Evolutionary conservation across 306 rosid genomes (phyloP).

Genomic region (apple (Malus domestica)): ASM211411v1 NC_041800.1:18940233-18940732

Average conservation of each 20-base stretch:
- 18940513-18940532: not conserved
- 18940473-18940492: conserved; percentile 63
- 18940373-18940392: too few species aligned
- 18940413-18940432: conserved; percentile 22
- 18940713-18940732: conserved; percentile 22
- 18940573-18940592: conserved; percentile 64
- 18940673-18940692: conserved; percentile 48
- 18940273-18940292: too few species aligned
- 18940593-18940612: conserved; percentile 57
- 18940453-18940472: conserved; percentile 20
- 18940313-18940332: too few species aligned
- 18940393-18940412: conserved; percentile 11
- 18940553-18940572: conserved; percentile 42
- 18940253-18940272: too few species aligned
- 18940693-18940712: conserved; percentile 5
- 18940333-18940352: too few species aligned
- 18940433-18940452: conserved; percentile 19
- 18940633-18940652: conserved; percentile 40
- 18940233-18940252: too few species aligned
- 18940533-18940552: conserved; percentile 53
- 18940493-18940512: conserved; percentile 31
- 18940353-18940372: too few species aligned
- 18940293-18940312: too few species aligned
- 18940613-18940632: conserved; percentile 50
- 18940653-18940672: conserved; percentile 60